These are phyloP conservation scores for Venustampulla echinocandica DNA, from an alignment of 495 filamentous ascomycete species.

Conservation along the genomic window DNA sequence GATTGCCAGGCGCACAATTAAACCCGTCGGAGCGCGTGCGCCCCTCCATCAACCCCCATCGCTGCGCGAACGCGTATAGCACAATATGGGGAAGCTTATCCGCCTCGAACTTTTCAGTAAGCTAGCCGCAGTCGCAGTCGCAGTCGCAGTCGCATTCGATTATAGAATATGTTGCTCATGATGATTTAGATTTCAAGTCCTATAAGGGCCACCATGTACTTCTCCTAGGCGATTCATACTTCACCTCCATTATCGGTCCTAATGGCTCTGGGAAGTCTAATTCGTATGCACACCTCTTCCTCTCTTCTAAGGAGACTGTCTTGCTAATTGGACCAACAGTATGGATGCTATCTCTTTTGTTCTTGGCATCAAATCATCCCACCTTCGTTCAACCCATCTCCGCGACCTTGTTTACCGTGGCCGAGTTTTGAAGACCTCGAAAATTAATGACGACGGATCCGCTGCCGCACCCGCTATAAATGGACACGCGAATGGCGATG, in stretches of 20 bases:
- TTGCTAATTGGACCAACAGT: conserved; percentile 84
- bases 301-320: conserved; percentile 88
- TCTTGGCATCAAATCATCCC: conserved; percentile 94
- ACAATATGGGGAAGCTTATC: conserved; percentile 73
- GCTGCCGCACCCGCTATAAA: conserved; percentile 49
- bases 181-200: conserved; percentile 83
- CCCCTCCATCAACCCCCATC: conserved; percentile 1
- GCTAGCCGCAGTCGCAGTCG: conserved; percentile 23
- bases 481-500: conserved; percentile 45
- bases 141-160: background rate
- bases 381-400: conserved; percentile 89
- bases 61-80: conserved; percentile 11
- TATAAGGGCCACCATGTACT: conserved; percentile 93
- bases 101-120: conserved; percentile 90
- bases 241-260: conserved; percentile 97
- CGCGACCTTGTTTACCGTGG: conserved; percentile 94
- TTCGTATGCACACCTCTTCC: conserved; percentile 52
- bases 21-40: conserved; percentile 11
- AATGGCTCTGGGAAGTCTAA: conserved; percentile 99
- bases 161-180: conserved; percentile 1
- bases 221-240: conserved; percentile 96
- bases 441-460: conserved; percentile 78
- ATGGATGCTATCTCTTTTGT: conserved; percentile 99
- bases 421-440: conserved; percentile 82
- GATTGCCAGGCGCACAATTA: too few relatives aligned